Evolutionary conservation across 129 eudicot genomes (phyloP), one percentile per base, ranked within the genome.

Genomic region (Escallonia rubra): DNA sequence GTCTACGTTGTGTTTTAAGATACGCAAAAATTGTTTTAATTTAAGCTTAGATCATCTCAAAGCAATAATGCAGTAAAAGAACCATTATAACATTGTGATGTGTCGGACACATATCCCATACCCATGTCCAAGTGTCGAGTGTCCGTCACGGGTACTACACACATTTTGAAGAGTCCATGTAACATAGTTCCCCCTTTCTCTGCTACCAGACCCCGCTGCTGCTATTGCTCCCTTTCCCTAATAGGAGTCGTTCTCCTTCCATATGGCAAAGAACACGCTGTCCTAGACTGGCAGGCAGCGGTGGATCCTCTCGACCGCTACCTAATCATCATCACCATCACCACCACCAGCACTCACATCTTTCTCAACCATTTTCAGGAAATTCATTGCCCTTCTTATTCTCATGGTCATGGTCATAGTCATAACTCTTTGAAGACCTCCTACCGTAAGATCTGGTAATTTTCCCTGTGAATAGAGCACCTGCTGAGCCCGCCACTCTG

Each of bases 401-500:
- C 52, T 85, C 88, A 12, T 59, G 4, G 39, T 85, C 88, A 12
- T 59, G 4, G 39, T 86, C 96, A 63, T 79, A 88, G 76, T 91
- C 97, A 67, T 54, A 87, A 44, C 98, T 92, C 63, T 87, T 80
- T 64, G 90, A 81, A 65, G 71, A 83, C 76, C 72, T 86, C 63
- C 85, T 83, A n/a, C 87, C 84, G 43, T 34, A 48, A 2, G 66
- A 48, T 6, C 58, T 47, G 39, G 74, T 57, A 23, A 52, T n/a
- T 16, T 88, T 91, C 54, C 91, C 87, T 53, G 89, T 61, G 64
- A 90, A 90, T 10, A 23, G 86, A 88, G 67, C 96, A 85, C 59
- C 96, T 78, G 81, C 89, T 91, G 43, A 88, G 86, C 81, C 95
- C 40, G 11, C 96, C 96, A 34, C 96, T 85, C 59, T 91, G 96